Evolutionary conservation across 2,329 filamentous ascomycete genomes (phyloP).

Genomic region (Fusarium papillatum): DNA sequence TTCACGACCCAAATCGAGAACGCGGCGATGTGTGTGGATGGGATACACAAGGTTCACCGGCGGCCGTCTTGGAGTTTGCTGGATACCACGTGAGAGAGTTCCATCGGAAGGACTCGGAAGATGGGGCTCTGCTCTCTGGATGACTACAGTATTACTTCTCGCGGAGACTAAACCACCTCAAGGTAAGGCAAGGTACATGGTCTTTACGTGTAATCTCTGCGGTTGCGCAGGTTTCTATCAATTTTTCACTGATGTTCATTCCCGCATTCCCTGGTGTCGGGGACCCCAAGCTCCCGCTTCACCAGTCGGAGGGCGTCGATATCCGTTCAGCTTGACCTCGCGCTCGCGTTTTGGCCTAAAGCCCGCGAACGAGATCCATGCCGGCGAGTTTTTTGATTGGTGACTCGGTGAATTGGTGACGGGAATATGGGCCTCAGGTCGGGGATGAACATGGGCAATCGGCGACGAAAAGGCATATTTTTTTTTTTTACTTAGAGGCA

Average conservation of each 20-base stretch:
- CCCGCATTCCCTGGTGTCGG: constrained; percentile 1
- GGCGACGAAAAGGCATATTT: background rate
- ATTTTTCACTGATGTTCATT: background rate
- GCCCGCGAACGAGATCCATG: background rate
- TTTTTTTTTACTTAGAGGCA: constrained; percentile 14
- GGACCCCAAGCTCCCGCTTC: constrained; percentile 1
- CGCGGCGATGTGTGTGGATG: background rate
- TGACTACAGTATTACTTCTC: background rate
- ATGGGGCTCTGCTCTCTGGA: background rate
- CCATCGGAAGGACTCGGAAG: constrained; percentile 41
- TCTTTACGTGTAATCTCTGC: background rate
- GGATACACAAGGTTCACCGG: constrained; percentile 9
- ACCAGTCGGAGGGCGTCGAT: constrained; percentile 25
- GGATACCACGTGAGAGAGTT: constrained; percentile 35
- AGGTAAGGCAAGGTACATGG: background rate
- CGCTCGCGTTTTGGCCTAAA: constrained; percentile 9
- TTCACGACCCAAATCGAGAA: constrained; percentile 17
- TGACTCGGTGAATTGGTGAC: constrained; percentile 1
- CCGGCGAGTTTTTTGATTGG: background rate
- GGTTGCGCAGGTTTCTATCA: background rate
- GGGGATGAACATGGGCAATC: background rate
- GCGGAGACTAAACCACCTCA: background rate
- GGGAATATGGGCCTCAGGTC: constrained; percentile 9
- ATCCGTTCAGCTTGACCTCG: constrained; percentile 6
- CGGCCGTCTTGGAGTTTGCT: constrained; percentile 27